A percentile compares a stretch with the other conserved stretches of the same genome.
Evolutionary conservation across 2,329 filamentous ascomycete species (phyloP).

Genomic region (Colletotrichum lini): DNA sequence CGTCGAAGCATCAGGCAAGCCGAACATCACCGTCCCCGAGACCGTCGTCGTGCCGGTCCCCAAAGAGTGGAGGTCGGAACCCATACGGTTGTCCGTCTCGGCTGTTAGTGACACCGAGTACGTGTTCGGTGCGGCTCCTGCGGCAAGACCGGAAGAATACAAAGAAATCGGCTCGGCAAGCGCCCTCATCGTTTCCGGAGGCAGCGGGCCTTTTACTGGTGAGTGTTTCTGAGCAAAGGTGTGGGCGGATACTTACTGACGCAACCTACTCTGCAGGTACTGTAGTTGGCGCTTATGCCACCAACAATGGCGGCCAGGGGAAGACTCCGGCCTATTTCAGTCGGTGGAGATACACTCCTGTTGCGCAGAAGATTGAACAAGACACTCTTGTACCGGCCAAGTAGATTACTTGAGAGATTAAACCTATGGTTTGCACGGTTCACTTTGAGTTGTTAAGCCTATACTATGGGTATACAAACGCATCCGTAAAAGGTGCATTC

Average conservation of each 20-base stretch:
- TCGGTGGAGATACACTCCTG: constrained; percentile 61
- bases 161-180: constrained; percentile 53
- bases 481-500: too few species aligned
- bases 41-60: constrained; percentile 57
- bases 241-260: not conserved
- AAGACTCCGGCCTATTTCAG: constrained; percentile 62
- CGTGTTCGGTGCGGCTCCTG: constrained; percentile 54
- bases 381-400: constrained; percentile 2
- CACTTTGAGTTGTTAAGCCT: too few species aligned
- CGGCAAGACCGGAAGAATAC: constrained; percentile 33
- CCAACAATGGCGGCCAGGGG: constrained; percentile 63
- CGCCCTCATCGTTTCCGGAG: constrained; percentile 37
- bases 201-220: constrained; percentile 49
- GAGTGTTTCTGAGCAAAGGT: not conserved
- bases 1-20: constrained; percentile 56
- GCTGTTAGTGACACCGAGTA: constrained; percentile 63
- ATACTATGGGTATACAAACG: too few species aligned
- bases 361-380: constrained; percentile 33
- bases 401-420: not conserved
- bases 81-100: constrained; percentile 58
- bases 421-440: too few species aligned
- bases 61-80: constrained; percentile 51
- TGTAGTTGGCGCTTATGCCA: constrained; percentile 66
- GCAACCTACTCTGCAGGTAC: constrained; percentile 53
- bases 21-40: constrained; percentile 50